Evolutionary conservation across 768 basidiomycete species (phyloP).

Genomic region (Scleroderma bovista): DNA sequence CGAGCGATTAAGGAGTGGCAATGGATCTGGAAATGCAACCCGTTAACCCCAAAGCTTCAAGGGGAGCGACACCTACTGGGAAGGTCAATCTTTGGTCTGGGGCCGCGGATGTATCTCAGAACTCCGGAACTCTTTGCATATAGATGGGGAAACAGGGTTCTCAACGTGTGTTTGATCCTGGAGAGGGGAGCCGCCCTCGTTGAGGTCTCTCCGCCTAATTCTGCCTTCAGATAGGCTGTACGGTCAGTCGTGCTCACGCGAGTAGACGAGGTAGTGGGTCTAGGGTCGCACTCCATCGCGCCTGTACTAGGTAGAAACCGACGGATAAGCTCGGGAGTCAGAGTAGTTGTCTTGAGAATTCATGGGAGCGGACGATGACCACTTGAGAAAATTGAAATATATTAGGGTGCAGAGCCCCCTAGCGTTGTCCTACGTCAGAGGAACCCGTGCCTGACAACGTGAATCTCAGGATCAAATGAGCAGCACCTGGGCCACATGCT

Average conservation of each 20-base stretch:
- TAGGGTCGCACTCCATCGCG: slow-evolving; percentile 10
- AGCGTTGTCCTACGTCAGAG: too few relatives aligned
- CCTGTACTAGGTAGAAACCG: too few relatives aligned
- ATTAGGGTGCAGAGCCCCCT: too few relatives aligned
- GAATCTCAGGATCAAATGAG: too few relatives aligned
- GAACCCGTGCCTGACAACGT: too few relatives aligned
- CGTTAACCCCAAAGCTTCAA: slow-evolving; percentile 1
- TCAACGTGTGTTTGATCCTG: slow-evolving; percentile 5
- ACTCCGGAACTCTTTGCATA: slow-evolving; percentile 5
- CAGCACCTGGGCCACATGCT: too few relatives aligned
- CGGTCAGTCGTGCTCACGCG: slow-evolving; percentile 6
- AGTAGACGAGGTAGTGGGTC: slow-evolving; percentile 10
- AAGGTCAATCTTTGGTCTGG: slow-evolving; percentile 49
- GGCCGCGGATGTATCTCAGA: slow-evolving; percentile 48
- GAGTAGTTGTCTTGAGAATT: too few relatives aligned
- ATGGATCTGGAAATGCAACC: slow-evolving; percentile 37
- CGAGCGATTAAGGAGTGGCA: slow-evolving; percentile 50
- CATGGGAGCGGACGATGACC: too few relatives aligned
- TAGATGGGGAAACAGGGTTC: slow-evolving; percentile 15
- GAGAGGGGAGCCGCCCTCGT: background rate
- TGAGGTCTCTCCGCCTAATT: background rate
- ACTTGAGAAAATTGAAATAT: too few relatives aligned
- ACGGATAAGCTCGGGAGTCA: too few relatives aligned
- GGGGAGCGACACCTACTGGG: slow-evolving; percentile 30
- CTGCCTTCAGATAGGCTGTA: slow-evolving; percentile 3